These are phyloP conservation scores for Citrus inodora DNA, from an alignment of 345 rosid genomes.

Conservation along the genomic window DNA sequence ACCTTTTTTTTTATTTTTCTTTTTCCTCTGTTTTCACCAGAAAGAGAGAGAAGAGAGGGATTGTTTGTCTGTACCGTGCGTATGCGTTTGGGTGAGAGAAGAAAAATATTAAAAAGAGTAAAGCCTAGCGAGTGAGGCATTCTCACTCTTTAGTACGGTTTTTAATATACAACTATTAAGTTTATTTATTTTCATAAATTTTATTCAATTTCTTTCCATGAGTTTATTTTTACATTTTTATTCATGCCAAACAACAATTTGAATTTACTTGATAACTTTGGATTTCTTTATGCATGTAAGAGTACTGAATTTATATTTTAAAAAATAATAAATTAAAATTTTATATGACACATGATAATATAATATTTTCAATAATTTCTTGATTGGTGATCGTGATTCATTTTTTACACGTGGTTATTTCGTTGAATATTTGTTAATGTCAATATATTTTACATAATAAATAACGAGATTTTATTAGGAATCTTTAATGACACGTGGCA, in stretches of 20 bases:
- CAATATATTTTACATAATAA: neutral
- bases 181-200: neutral
- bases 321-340: too few species aligned
- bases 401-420: too few species aligned
- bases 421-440: neutral
- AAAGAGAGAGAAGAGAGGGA: neutral
- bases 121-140: too few species aligned
- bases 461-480: neutral
- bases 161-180: neutral
- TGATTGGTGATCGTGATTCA: neutral
- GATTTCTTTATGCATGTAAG: too few species aligned
- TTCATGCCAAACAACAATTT: neutral
- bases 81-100: neutral
- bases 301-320: too few species aligned
- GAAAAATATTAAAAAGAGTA: neutral
- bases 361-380: neutral
- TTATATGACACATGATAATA: neutral
- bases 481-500: too few species aligned
- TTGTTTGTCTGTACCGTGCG: neutral
- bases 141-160: neutral
- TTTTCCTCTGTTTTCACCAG: neutral
- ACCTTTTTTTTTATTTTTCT: constrained; percentile 1
- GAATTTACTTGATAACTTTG: too few species aligned
- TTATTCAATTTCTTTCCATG: too few species aligned
- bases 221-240: neutral